Conservation (phyloP, 495 filamentous ascomycete genomes). For the Neurospora intermedia region DNA sequence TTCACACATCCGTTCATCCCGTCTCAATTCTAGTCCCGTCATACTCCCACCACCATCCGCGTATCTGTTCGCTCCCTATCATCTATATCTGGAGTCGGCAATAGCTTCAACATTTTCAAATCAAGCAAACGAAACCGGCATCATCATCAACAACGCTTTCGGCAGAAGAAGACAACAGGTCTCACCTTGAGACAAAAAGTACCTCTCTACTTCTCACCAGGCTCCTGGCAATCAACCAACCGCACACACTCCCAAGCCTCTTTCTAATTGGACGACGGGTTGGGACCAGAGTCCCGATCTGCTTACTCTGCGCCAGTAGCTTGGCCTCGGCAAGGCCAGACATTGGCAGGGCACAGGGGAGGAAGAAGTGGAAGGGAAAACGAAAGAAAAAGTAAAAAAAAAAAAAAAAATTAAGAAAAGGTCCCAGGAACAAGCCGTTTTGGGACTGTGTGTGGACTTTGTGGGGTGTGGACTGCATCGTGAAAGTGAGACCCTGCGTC, state of each 20-base stretch:
- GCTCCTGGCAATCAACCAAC: not conserved
- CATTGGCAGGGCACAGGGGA: not conserved
- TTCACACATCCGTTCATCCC: not conserved
- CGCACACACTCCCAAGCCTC: not conserved
- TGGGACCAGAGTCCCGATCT: not conserved
- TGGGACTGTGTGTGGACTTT: not conserved
- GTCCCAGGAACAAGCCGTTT: not conserved
- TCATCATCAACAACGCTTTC: not conserved
- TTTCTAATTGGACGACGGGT: not conserved
- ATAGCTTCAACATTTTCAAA: not conserved
- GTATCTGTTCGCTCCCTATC: not conserved
- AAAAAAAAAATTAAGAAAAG: not conserved
- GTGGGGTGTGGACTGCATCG: not conserved
- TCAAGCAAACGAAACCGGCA: not conserved
- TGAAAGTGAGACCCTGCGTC: not conserved
- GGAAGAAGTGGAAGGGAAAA: not conserved
- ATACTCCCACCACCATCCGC: not conserved
- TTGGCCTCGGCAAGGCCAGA: not conserved
- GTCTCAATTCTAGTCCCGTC: not conserved
- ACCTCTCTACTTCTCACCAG: not conserved
- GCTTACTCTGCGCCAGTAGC: not conserved
- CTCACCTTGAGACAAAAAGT: not conserved
- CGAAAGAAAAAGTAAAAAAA: not conserved
- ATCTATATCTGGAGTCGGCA: not conserved
- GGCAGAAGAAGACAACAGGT: not conserved